These are phyloP conservation scores for Tetraselmis chui DNA, from an alignment of 139 green algal species.

Conservation along the genomic window DNA sequence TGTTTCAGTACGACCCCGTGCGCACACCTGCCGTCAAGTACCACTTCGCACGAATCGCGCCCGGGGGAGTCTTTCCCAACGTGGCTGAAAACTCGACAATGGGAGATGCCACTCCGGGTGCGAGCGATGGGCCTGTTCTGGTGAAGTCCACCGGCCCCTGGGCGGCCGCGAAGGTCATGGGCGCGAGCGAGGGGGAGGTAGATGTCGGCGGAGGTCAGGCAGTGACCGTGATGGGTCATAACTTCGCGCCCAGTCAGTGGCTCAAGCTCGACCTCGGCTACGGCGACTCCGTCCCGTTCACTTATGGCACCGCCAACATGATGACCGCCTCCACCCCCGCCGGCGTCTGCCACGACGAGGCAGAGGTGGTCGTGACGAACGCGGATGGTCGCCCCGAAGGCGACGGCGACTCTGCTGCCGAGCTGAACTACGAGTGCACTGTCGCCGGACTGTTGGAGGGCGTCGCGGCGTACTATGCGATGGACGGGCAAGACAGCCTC, in stretches of 20 bases:
- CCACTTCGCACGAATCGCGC: background rate
- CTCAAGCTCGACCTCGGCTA: conserved; percentile 11
- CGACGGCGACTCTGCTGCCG: background rate
- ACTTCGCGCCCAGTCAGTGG: conserved; percentile 21
- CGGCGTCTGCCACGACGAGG: background rate
- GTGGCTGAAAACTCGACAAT: background rate
- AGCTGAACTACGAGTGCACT: background rate
- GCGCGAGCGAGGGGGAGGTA: background rate
- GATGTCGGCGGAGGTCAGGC: background rate
- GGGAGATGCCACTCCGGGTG: background rate
- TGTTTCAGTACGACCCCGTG: background rate
- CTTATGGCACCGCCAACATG: background rate
- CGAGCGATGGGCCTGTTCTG: background rate
- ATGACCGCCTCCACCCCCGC: background rate
- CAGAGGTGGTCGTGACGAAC: background rate
- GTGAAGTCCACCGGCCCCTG: background rate
- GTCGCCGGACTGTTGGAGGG: background rate
- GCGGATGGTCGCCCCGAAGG: background rate
- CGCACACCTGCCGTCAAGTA: background rate
- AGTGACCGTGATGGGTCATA: conserved; percentile 4
- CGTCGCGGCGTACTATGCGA: background rate
- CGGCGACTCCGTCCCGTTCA: background rate
- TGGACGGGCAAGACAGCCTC: background rate
- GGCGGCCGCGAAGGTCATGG: background rate
- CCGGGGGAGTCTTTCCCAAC: background rate